Base-by-base conservation (phyloP, 2,329 filamentous ascomycete genomes). In the Metarhizium robertsii region DNA sequence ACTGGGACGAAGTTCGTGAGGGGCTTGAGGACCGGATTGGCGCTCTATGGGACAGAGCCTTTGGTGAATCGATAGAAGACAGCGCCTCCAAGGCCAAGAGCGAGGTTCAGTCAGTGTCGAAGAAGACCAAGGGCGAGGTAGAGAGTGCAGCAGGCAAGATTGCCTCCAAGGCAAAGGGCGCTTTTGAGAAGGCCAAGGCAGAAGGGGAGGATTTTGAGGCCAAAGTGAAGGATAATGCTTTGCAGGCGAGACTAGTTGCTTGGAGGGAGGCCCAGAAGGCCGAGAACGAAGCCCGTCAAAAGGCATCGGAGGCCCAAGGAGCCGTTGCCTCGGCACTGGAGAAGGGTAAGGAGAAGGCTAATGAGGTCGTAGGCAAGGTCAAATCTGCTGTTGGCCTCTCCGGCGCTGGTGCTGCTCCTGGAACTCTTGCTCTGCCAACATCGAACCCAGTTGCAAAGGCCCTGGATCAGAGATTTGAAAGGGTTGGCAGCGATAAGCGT, bases 1-100 rank as follows among this genome's bases (percentile, higher is more conserved):
- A 87, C 67, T 90, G 85, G 86, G 71, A 75, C 51, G 77, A 77
- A 53, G 77, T 85, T 54, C 78, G 84, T 54, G 80, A 86, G 59
- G 75, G 73, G 2, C 71, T 83, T 61, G 84, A 86, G 67, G 73
- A 72, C 14, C 67, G 70, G 36, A 68, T 75, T 42, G 71, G 71
- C 10, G 66, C 72, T n/a, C 59, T 83, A 16, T 81, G 71, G 77
- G 65, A 62, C 38, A 69, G 64, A 50, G 66, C 68, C 1, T 67
- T 72, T 50, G 73, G 71, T 30, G 64, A 68, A 47, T 58, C 66
- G 5, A 61, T 62, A 55, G 60, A 70, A 58, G 61, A 66, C 13
- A 40, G 51, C 32, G 62, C 64, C 48, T 50, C 60, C 53, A 62
- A 62, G 55, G 67, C 57, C 30, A 64, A 59, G 57, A 66, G 64